phyloP scores from a whole-genome alignment of 805 yeast species.

The Yamadazyma laniorum region DNA sequence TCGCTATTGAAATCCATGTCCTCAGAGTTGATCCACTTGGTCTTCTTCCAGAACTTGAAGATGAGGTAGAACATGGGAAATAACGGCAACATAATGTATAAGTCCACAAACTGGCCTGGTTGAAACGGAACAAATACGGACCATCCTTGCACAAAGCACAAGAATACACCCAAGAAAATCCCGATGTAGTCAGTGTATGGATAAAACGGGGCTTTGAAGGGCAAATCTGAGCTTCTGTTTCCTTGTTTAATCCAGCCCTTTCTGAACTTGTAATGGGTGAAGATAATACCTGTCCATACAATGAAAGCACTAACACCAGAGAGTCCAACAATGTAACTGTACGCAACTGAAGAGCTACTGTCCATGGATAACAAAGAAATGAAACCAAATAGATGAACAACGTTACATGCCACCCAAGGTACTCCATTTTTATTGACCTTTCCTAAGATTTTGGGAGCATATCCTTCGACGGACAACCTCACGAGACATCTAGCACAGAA shows the following conservation, averaged over 20 bases:
- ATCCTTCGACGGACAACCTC: constrained; percentile 36
- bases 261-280: constrained; percentile 19
- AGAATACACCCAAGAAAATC: constrained; percentile 15
- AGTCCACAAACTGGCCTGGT: constrained; percentile 20
- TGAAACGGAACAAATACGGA: constrained; percentile 20
- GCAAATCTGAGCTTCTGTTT: constrained; percentile 12
- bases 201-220: constrained; percentile 17
- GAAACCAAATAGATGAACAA: constrained; percentile 19
- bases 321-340: constrained; percentile 18
- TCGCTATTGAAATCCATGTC: constrained; percentile 50
- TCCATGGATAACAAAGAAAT: constrained; percentile 18
- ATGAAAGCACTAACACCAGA: constrained; percentile 22
- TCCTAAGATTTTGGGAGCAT: constrained; percentile 36
- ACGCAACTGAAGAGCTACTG: constrained; percentile 18
- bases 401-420: constrained; percentile 26
- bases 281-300: constrained; percentile 22
- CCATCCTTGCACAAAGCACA: constrained; percentile 24
- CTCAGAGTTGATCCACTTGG: constrained; percentile 33
- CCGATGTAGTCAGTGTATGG: constrained; percentile 18
- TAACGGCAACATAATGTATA: constrained; percentile 19
- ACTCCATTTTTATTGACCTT: constrained; percentile 32
- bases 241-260: constrained; percentile 21
- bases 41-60: constrained; percentile 32
- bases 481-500: constrained; percentile 31
- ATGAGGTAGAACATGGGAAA: constrained; percentile 31